These are phyloP conservation scores for Emydomyces testavorans DNA, from an alignment of 2,329 filamentous ascomycete genomes.

Conservation along the genomic window DNA sequence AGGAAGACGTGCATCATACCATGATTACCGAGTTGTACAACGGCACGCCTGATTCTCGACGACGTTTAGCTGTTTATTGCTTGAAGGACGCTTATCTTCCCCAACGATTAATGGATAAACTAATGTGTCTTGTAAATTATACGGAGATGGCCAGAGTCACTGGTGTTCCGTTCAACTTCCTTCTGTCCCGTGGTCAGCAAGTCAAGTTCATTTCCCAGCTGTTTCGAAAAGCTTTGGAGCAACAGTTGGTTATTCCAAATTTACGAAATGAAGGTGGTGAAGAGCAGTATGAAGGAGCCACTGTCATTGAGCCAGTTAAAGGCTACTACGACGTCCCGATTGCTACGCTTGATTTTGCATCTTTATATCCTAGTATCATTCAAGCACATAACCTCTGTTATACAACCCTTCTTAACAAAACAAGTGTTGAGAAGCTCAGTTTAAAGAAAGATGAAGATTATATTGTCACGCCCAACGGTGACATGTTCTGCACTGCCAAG, in stretches of 20 bases:
- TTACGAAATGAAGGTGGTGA: conserved; percentile 57
- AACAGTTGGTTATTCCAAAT: conserved; percentile 90
- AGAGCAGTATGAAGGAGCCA: conserved; percentile 94
- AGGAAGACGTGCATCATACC: conserved; percentile 96
- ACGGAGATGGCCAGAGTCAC: conserved; percentile 99
- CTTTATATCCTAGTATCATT: conserved; percentile 96
- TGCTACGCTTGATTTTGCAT: conserved; percentile 95
- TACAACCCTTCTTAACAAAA: conserved; percentile 77
- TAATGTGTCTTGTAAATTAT: conserved; percentile 97
- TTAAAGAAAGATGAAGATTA: conserved; percentile 88
- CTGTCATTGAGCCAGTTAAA: conserved; percentile 88
- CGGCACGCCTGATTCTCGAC: conserved; percentile 81
- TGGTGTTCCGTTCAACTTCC: conserved; percentile 90
- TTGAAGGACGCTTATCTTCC: conserved; percentile 95
- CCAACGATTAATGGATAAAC: conserved; percentile 87
- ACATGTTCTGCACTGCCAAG: conserved; percentile 80
- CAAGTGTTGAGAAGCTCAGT: conserved; percentile 59
- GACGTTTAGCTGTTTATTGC: conserved; percentile 88
- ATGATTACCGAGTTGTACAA: conserved; percentile 99
- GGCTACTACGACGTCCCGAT: conserved; percentile 93
- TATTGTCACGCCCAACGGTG: conserved; percentile 87
- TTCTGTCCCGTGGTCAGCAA: conserved; percentile 86
- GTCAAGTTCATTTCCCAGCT: conserved; percentile 96
- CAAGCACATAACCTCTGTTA: conserved; percentile 98
- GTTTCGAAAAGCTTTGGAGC: conserved; percentile 86